Evolutionary conservation across 352 stramenopile genomes (phyloP), one percentile per base, ranked within the genome.

Genomic region (Blastocystis sp.): DNA sequence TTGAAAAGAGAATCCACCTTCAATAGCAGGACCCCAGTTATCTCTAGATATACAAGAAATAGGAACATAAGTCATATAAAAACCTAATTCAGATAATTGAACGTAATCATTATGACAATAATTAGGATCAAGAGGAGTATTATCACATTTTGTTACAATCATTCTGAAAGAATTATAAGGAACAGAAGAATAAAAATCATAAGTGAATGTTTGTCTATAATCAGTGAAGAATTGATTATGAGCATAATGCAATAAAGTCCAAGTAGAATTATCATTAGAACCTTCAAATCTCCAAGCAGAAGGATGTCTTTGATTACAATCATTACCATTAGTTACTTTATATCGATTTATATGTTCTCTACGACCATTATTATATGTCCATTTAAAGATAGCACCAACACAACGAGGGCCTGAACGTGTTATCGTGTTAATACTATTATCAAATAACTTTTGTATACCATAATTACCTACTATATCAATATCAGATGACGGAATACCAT

Each of bases 281-380:
- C 52, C 52, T 34, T 62, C 52, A 13, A 62, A 23, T 0, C 28
- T 30, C 52, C 52, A 62, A 7, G 36, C 32, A 1, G 52, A 42
- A 7, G 52, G 52, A 42, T 54, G 54, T 23, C 44, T 9, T 24
- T 46, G 30, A 27, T 31, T 18, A 34, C 52, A 62, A 24, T 23
- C 24, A 27, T 42, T 42, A 34, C 39, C 48, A n/a, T 9, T 30
- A 21, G 52, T 40, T 13, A 62, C 37, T 1, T 6, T 10, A 28
- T 62, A 62, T 11, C 13, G 30, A 34, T 62, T 62, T 2, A 62
- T 42, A 11, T 31, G 30, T 39, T 62, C 48, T 25, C 52, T 39
- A 52, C 35, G 40, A 28, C 52, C 52, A 39, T 54, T 43, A 10
- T 39, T 39, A 34, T 62, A 62, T 24, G 52, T 62, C 52, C 52